Base-by-base conservation (phyloP, 352 stramenopile genomes). In the Phytophthora syringae region DNA sequence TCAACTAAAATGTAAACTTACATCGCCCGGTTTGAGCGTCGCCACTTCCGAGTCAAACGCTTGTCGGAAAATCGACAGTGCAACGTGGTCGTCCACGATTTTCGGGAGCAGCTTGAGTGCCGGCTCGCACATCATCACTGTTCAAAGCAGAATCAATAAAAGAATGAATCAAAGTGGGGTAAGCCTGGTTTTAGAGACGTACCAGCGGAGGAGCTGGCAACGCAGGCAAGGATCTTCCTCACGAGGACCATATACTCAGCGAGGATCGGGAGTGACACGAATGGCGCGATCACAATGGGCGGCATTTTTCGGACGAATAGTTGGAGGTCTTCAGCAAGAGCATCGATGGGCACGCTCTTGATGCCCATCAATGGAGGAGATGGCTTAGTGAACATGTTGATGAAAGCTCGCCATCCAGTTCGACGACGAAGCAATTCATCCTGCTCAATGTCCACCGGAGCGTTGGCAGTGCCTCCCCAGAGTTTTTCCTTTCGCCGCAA, bases 241-340 rank as follows among this genome's bases (percentile, higher is more conserved):
- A 94, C 87, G 13, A 85, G 56, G 10, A 36, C 59, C 85, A 94
- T 94, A 56, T 91, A 92, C 47, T 92, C 85, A 5, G 78, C 74
- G 11, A 92, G 52, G 21, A 94, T 86, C 2, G 83, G 80, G 13
- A 94, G 71, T 2, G 83, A 72, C 1, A 82, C 56, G 43, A 88
- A 92, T 22, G 85, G 83, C 15, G 79, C 80, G 28, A 93, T 80
- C 28, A 93, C 76, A 51, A 82, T 81, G 7, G 85, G 74, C 0
- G 85, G 85, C 78, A 92, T 87, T 61, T 86, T 81, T 12, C 66
- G 72, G 15, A 89, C 70, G 11, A 52, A 84, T 1, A 55, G 47
- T 52, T 86, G 77, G n/a, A 88, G 45, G 12, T 90, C 82, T 51
- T 87, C 78, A 0, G 75, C 18, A 20, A 86, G 69, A 1, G 53